A percentile compares a stretch with the other conserved stretches of the same genome.
Evolutionary conservation across 306 rosid species (phyloP).

Genomic region (Malus domestica): DNA sequence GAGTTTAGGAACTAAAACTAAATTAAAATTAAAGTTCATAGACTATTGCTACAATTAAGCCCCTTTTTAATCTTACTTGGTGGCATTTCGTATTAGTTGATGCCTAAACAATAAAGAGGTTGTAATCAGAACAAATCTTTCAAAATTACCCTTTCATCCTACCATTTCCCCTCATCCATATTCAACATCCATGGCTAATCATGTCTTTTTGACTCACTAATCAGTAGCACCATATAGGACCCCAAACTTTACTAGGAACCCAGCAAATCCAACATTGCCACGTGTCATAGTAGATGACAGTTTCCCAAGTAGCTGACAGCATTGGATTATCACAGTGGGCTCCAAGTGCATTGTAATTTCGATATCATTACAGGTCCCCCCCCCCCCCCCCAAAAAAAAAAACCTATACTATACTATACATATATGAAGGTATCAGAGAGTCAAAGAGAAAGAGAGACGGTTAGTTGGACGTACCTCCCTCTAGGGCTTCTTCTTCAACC

Average conservation of each 20-base stretch:
- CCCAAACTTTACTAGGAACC: not conserved
- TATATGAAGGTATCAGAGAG: conserved; percentile 3
- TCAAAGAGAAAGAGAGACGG: conserved; percentile 35
- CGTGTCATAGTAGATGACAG: not conserved
- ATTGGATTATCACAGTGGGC: not conserved
- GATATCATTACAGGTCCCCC: not conserved
- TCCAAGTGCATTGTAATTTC: not conserved
- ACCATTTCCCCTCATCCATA: not conserved
- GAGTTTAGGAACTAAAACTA: too few species aligned
- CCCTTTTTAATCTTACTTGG: not conserved
- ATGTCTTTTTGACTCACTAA: not conserved
- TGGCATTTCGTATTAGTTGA: not conserved
- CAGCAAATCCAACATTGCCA: not conserved
- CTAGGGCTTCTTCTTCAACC: conserved; percentile 12
- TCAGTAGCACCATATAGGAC: not conserved
- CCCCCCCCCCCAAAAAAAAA: not conserved
- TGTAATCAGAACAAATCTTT: not conserved
- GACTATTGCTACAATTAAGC: not conserved
- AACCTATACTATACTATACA: too few species aligned
- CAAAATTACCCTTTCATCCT: not conserved
- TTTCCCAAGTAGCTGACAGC: not conserved
- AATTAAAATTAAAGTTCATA: too few species aligned
- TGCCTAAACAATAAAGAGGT: not conserved
- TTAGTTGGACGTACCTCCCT: conserved; percentile 37
- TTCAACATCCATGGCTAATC: not conserved